Evolutionary conservation across 2,329 filamentous ascomycete species (phyloP), one percentile per base, ranked within the genome.

Genomic region (Aspergillus fumigatus): DNA sequence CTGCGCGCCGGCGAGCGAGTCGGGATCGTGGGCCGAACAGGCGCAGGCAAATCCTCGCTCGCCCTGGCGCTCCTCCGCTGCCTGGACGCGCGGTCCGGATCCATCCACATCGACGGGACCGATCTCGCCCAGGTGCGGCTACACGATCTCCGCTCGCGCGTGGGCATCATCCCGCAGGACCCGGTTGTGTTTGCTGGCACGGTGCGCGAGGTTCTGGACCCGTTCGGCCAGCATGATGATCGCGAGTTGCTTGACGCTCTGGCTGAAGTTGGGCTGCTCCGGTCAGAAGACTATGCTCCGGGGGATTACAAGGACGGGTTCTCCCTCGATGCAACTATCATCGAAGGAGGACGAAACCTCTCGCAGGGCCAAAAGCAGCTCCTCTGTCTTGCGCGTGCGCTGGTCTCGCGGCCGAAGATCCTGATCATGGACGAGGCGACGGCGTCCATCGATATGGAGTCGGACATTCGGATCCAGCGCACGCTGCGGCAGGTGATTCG

Each of bases 371-470:
- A 70, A 19, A 58, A 67, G 0, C 68, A 70, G 45, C 59, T 70
- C 4, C 55, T 70, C 4, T 69, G 65, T 21, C 62, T 70, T 0
- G 64, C 68, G 1, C 64, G 68, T 2, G 65, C 65, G 51, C 90
- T 91, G 62, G 84, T 90, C 25, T 81, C 84, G 0, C 81, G 86
- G 0, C 88, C 89, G 3, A 88, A 88, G 67, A 85, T 93, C 64
- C 88, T 93, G 83, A 84, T 92, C 1, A 81, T 92, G 1, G 89
- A 93, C 68, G 89, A 92, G 74, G 89, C 89, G 0, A 93, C 89
- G 0, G 87, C 84, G 3, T 88, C 89, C 0, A 88, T 92, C 2
- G 89, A 92, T 70, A 90, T 90, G 86, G 78, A 81, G 43, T 92
- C 89, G 0, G 89, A 92, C 68, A 77, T 81, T 1, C 80, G 90